Base-by-base conservation (phyloP, 225 moss, liverwort and hornwort genomes). In the Pleurozium schreberi region DNA sequence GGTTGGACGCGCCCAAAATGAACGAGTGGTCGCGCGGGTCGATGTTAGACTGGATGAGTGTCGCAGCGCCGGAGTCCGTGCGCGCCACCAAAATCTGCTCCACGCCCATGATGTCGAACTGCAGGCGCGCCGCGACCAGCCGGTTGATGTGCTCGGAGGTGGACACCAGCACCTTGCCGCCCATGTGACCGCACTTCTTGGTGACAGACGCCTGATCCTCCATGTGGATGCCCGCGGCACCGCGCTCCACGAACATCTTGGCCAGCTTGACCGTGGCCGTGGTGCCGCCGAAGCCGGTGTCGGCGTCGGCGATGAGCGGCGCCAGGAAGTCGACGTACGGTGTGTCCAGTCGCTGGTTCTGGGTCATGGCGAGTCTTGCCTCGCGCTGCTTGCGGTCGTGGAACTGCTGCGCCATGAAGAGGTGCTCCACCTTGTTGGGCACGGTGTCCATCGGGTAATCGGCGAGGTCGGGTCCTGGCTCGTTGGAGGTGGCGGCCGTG, bases 371-470 rank as follows among this genome's bases (percentile, higher is more conserved):
- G 34, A 95, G 86, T 23, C 96, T 91, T 31, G 94, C 93, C 89
- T 96, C 92, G 61, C 93, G 90, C 87, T 96, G 96, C 95, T 96
- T 96, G 62, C 96, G 95, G 77, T 96, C 96, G 49, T 96, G 96
- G 91, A 96, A 95, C 88, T 92, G 93, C 93, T 96, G 96, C 52
- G 96, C 96, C 93, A 93, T 93, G 90, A 96, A 96, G 9, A 96
- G 90, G 67, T 95, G 96, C 89, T 96, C 93, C n/a, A 95, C 96
- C 93, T 96, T 96, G 92, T 96, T 96, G 77, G 96, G 96, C 10
- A 96, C 96, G 12, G 96, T 96, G 85, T 96, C 96, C 95, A 95
- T 95, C 66, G 96, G 96, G 92, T 96, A 96, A 76, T 96, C 96
- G 6, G 96, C 96, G 7, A 96, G 95, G 84, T 96, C 96, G 36